Evolutionary conservation across 768 basidiomycete genomes (phyloP), one percentile per base, ranked within the genome.

Genomic region (Pulveroboletus sp.): DNA sequence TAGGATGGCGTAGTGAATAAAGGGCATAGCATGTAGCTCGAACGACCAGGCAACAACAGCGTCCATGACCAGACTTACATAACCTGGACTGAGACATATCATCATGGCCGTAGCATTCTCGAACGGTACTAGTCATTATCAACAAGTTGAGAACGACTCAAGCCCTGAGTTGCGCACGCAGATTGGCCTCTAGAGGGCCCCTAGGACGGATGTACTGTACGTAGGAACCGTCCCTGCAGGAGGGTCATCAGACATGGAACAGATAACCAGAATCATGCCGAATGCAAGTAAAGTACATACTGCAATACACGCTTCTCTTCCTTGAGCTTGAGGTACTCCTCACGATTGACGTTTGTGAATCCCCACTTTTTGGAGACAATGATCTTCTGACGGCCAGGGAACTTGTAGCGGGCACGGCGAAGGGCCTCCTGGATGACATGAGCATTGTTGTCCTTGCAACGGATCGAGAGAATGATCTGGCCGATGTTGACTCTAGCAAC

Each of bases 321-420:
- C 80, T 95, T 94, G 59, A 94, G 77, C 73, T 82, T 84, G 65
- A 80, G 62, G 71, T 96, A 98, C 41, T 94, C 93, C 59, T 82
- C 85, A 71, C 92, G 85, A 69, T 83, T 82, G 51, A 97, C 93
- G 61, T 88, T 87, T 37, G 96, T 99, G 77, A 99, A 98, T 54
- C 94, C 94, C 93, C 96, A 97, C 81, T 95, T 96, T 81, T 92
- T 92, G 50, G 87, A 91, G 59, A 93, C 78, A 58, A 94, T 93
- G 70, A 95, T 93, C 82, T 95, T 95, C 78, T 95, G 93, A 66
- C 92, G 83, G 50, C 93, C 92, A n/a, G 92, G 90, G 86, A 93
- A 95, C 84, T 98, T 99, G 84, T 98, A 98, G 48, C 95, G 89
- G 10, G 93, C 91, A 62, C 94, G 93, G 62, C 94, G 90, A 57